A percentile compares a stretch with the other conserved stretches of the same genome.
These are phyloP conservation scores for Kuraishia hungarica DNA, from an alignment of 805 yeast species.

Conservation along the genomic window DNA sequence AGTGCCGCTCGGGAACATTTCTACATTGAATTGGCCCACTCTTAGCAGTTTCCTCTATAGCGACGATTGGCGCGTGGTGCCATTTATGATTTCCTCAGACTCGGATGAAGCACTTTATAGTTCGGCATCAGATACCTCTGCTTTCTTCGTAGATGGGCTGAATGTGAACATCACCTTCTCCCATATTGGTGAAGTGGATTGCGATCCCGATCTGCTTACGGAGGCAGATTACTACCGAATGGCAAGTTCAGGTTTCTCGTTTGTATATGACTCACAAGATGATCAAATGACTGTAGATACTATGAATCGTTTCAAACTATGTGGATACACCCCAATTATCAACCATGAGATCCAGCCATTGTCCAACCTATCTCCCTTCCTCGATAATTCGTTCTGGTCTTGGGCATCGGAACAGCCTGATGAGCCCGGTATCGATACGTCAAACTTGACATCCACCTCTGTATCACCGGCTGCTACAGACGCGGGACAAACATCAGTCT, in stretches of 20 bases:
- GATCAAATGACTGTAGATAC: slow-evolving; percentile 28
- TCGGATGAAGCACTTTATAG: slow-evolving; percentile 18
- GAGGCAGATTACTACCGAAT: background rate
- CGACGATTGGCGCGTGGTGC: slow-evolving; percentile 24
- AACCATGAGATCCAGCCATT: slow-evolving; percentile 23
- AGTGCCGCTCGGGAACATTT: background rate
- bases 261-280: slow-evolving; percentile 27
- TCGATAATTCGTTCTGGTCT: slow-evolving; percentile 51
- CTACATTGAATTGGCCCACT: slow-evolving; percentile 23
- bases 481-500: too few relatives aligned
- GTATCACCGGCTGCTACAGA: background rate
- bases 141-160: background rate
- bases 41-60: slow-evolving; percentile 25
- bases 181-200: background rate
- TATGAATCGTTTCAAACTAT: slow-evolving; percentile 29
- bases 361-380: slow-evolving; percentile 19
- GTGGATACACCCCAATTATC: slow-evolving; percentile 67
- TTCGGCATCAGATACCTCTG: slow-evolving; percentile 10
- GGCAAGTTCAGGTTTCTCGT: background rate
- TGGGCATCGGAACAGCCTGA: slow-evolving; percentile 60
- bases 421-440: slow-evolving; percentile 6
- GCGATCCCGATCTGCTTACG: background rate
- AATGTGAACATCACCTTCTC: background rate
- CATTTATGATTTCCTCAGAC: slow-evolving; percentile 20
- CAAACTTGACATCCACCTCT: background rate